Evolutionary conservation across 805 yeast species (phyloP), one percentile per base, ranked within the genome.

Genomic region (Blastobotrys parvus): DNA sequence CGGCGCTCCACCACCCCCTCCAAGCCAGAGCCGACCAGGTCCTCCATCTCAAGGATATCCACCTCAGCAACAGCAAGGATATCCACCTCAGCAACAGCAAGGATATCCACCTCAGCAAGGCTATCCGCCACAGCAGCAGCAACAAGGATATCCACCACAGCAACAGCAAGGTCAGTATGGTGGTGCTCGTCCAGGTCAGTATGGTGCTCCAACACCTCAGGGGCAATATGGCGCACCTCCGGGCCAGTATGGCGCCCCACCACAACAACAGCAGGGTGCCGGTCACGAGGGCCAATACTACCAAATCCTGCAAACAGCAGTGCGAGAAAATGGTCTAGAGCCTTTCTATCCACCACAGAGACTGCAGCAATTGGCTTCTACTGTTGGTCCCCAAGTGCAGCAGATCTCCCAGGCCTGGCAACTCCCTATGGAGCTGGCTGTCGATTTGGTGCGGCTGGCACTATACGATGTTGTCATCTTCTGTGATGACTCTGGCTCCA

Each of bases 401-500:
- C 47, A 44, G 38, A 39, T 57, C 30, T 47, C 54, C 25, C 52
- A 50, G 38, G 34, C 38, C 20, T 58, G 62, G 62, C 33, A 47
- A 7, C 48, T 58, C 25, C 60, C 61, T n/a, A 43, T 45, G 42
- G 59, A 56, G 45, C 44, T 58, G 36, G 61, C 61, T 16, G 51
- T 43, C 22, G 62, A 58, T 44, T 45, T 55, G 10, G 54, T 52
- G 30, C 52, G 60, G 2, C 47, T 58, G 38, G 60, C 62, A 25
- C 50, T 58, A 3, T 57, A 57, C 45, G 62, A 58, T 42, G 52
- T 58, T 38, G 57, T 58, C 11, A 38, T 58, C 8, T 58, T 46
- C 38, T 50, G 54, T 22, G 62, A 58, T 39, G 63, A 58, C 38
- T 59, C 63, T 11, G 62, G 62, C 16, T 58, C 62, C 25, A 59